Evolutionary conservation across 345 rosid species (phyloP).

Genomic region (Physaria fendleri): DNA sequence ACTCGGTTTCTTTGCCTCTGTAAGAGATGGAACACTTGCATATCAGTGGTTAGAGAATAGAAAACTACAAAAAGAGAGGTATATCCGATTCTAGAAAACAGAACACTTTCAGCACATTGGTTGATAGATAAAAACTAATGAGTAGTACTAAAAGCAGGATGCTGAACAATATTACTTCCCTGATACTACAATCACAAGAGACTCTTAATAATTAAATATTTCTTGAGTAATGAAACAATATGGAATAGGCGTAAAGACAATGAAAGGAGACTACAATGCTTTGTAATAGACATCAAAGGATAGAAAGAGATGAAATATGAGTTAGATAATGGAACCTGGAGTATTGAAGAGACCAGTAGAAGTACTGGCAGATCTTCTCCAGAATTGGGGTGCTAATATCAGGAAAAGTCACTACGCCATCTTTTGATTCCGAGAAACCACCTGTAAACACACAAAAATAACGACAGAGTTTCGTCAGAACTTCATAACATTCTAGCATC

Average conservation of each 20-base stretch:
- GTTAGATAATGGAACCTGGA: conserved; percentile 45
- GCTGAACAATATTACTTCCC: neutral
- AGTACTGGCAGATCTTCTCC: conserved; percentile 88
- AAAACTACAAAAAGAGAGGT: neutral
- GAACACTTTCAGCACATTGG: neutral
- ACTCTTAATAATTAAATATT: neutral
- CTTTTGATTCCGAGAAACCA: conserved; percentile 65
- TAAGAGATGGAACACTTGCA: neutral
- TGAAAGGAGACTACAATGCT: neutral
- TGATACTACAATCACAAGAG: neutral
- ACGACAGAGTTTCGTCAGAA: neutral
- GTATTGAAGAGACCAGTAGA: conserved; percentile 83
- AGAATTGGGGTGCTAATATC: conserved; percentile 74
- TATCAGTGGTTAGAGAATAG: neutral
- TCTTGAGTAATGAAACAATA: neutral
- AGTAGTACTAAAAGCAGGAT: neutral
- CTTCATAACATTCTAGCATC: neutral
- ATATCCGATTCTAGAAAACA: neutral
- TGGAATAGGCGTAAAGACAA: neutral
- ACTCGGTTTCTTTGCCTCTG: conserved; percentile 67
- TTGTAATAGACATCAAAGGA: neutral
- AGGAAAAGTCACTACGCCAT: conserved; percentile 74
- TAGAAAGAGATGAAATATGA: neutral
- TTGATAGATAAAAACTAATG: neutral
- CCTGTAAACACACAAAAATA: conserved; percentile 25